A percentile compares a stretch with the other conserved stretches of the same genome.
phyloP scores from a whole-genome alignment of 2,329 filamentous ascomycete species.

The Botryotinia narcissicola region DNA sequence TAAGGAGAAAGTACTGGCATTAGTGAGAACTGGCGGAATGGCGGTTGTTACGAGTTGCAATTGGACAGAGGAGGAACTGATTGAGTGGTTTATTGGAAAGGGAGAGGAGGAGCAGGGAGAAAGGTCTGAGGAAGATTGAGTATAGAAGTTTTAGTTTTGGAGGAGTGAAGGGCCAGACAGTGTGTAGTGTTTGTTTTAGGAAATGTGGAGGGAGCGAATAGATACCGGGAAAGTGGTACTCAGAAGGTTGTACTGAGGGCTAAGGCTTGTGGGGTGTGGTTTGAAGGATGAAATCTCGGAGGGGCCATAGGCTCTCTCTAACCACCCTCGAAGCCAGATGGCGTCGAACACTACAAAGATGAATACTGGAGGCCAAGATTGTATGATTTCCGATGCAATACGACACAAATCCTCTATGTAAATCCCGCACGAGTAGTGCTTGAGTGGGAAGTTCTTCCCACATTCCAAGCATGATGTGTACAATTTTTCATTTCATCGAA shows the following conservation, averaged over 20 bases:
- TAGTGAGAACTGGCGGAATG: conserved; percentile 69
- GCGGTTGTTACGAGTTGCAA: conserved; percentile 94
- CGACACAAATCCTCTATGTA: too few relatives aligned
- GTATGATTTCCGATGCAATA: too few relatives aligned
- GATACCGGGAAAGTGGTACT: not conserved
- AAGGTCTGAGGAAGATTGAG: conserved; percentile 59
- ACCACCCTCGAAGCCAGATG: not conserved
- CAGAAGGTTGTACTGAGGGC: not conserved
- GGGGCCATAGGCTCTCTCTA: too few relatives aligned
- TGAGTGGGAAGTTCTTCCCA: not conserved
- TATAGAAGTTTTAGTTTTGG: conserved; percentile 90
- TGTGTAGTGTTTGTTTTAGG: conserved; percentile 81
- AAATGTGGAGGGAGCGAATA: conserved; percentile 37
- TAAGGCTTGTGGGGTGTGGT: not conserved
- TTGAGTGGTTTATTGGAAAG: conserved; percentile 68
- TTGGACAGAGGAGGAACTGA: conserved; percentile 89
- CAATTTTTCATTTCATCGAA: not conserved
- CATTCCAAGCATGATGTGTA: not conserved
- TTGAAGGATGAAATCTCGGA: not conserved
- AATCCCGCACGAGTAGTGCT: not conserved
- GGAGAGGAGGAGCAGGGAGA: conserved; percentile 38
- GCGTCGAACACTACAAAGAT: too few relatives aligned
- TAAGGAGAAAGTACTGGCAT: conserved; percentile 60
- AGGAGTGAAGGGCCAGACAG: conserved; percentile 81
- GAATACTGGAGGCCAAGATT: too few relatives aligned